Base-by-base conservation (phyloP, 2,329 filamentous ascomycete species). In the Colletotrichum lini region DNA sequence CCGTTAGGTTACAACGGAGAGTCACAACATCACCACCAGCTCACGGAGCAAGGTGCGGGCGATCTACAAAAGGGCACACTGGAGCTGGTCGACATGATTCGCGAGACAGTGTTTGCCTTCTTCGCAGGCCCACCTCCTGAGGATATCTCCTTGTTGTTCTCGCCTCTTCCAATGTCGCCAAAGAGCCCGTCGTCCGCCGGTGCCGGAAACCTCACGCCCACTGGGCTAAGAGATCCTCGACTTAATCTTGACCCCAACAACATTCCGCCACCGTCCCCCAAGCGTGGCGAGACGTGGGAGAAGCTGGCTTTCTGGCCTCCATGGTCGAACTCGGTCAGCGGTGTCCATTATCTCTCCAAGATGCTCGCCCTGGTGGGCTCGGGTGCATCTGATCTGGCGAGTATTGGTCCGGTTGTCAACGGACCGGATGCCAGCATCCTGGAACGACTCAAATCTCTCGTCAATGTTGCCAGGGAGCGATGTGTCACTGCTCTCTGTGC, bases 251-350 rank as follows among this genome's bases (percentile, higher is more conserved):
- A 98, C 77, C 86, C 90, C 0, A 92, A 89, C 77, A 95, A 93
- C 73, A 84, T 94, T 2, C 95, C 94, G 1, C 90, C 91, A 13
- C 91, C 92, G 1, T 94, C 93, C 0, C 94, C 94, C 0, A 93
- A 88, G 75, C 89, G 89, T 54, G 96, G 95, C 7, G 94, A 98
- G 76, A 84, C 92, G 0, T 98, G 95, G 94, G 96, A 98, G 78
- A 93, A 96, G 83, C 90, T 96, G 80, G 96, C 95, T 0, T 99
- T 98, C 81, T 98, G 96, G 95, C 95, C 96, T 4, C 96, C 96
- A 0, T 92, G 93, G 83, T 93, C 95, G 2, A 98, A 98, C 78
- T 95, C 95, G 0, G 84, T 98, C 30, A 97, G 95, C 70, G 96
- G 94, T n/a, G 94, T 96, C 2, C 90, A 97, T 79, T 98, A 97